These are phyloP conservation scores for Gossypium lobatum DNA, from an alignment of 441 rosid species.

Conservation along the genomic window DNA sequence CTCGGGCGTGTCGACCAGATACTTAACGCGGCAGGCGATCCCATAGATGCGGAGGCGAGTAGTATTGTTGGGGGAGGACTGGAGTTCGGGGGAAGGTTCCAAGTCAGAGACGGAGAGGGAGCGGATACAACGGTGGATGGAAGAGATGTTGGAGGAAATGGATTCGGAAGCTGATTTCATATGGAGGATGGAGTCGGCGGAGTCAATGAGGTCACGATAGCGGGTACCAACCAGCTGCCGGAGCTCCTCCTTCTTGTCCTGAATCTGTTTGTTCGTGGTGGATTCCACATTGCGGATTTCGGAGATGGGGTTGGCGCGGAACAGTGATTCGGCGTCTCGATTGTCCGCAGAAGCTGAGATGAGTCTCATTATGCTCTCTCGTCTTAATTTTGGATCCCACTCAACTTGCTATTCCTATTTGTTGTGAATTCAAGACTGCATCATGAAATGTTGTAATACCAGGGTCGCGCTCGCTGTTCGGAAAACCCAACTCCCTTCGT, in stretches of 20 bases:
- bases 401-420: not conserved
- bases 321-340: slow-evolving; percentile 79
- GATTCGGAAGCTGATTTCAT: slow-evolving; percentile 83
- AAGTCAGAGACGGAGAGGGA: slow-evolving; percentile 49
- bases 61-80: slow-evolving; percentile 27
- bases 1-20: slow-evolving; percentile 92
- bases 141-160: slow-evolving; percentile 57
- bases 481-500: not conserved
- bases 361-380: not conserved
- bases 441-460: not conserved
- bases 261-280: slow-evolving; percentile 65
- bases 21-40: slow-evolving; percentile 89
- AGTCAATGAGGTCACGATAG: slow-evolving; percentile 89
- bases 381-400: not conserved
- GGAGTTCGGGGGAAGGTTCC: slow-evolving; percentile 51
- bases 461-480: not conserved
- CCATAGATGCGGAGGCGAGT: slow-evolving; percentile 50
- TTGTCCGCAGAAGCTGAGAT: slow-evolving; percentile 32
- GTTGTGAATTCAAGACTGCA: not conserved
- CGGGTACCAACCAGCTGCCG: slow-evolving; percentile 83
- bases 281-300: slow-evolving; percentile 79
- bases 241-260: slow-evolving; percentile 88
- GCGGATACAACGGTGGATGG: slow-evolving; percentile 50
- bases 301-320: slow-evolving; percentile 64
- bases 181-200: slow-evolving; percentile 82